Base-by-base conservation (phyloP, 495 filamentous ascomycete species). In the Penicillium odoratum region DNA sequence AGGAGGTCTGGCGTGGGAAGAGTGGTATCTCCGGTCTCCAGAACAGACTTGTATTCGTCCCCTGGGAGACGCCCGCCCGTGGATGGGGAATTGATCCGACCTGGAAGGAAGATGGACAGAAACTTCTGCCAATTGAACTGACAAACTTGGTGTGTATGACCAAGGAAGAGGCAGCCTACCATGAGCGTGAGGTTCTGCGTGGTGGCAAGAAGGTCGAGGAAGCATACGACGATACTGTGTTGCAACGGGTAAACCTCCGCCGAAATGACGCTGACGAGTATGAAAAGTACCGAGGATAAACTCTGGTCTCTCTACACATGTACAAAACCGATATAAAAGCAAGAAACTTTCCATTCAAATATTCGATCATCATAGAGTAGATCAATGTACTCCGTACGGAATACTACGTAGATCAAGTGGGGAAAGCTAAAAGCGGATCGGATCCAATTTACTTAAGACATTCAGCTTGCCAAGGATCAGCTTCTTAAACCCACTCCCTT, bases 111-210 rank as follows among this genome's bases (percentile, higher is more conserved):
- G 78, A 85, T 47, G 86, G 89, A 30, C 92, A 97, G 68, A 90
- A 87, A 58, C 82, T 81, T 28, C 78, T 86, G 6, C 81, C 79
- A 18, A 56, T 96, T 8, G 68, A 78, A 46, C 67, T 92, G 53
- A 80, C 79, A 26, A 87, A 97, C 30, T 70, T 99, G 34, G 94
- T 98, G 5, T 90, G 90, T 63, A 92, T 99, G 92, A 98, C 95
- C 7, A 97, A 94, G 71, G 93, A 98, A 57, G 94, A 98, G 69
- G 88, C 86, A n/a, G 75, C 80, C 10, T 78, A 78, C 52, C 94
- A 98, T 67, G 89, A 93, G 66, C 86, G 84, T 59, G 83, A 91
- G 65, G 83, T 97, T 15, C 69, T 98, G n/a, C 84, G 80, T 59
- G 90, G 81, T 1, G 79, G 75, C 5, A 89, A 87, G 78, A 76